phyloP scores from a whole-genome alignment of 495 filamentous ascomycete genomes.

The Schizothecium vesticola region DNA sequence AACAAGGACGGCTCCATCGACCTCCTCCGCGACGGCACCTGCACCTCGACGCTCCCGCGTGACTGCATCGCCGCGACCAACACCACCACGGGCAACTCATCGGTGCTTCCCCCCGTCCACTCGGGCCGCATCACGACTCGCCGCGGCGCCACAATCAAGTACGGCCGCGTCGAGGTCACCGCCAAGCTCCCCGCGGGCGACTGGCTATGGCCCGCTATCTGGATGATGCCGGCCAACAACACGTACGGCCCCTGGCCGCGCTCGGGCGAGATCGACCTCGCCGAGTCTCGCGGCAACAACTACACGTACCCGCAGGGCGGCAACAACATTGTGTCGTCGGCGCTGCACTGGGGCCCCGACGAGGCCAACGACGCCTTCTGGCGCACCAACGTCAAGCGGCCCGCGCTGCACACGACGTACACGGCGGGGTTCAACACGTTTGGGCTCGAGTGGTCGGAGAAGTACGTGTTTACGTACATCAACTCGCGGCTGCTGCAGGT shows the following conservation, averaged over 20 bases:
- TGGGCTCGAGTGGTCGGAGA: conserved; percentile 80
- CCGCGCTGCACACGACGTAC: conserved; percentile 72
- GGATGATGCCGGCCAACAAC: conserved; percentile 75
- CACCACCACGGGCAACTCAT: conserved; percentile 62
- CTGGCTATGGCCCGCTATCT: conserved; percentile 90
- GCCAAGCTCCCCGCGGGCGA: conserved; percentile 71
- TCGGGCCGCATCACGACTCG: conserved; percentile 74
- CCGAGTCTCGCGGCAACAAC: conserved; percentile 75
- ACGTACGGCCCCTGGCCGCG: conserved; percentile 72
- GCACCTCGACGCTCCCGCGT: conserved; percentile 50
- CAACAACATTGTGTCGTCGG: conserved; percentile 75
- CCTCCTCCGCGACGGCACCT: conserved; percentile 57
- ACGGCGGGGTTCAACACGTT: conserved; percentile 62
- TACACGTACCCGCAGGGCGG: conserved; percentile 67
- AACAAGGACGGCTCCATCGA: conserved; percentile 59
- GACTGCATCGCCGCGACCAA: conserved; percentile 59
- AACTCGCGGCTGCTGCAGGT: conserved; percentile 74
- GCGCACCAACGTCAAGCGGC: conserved; percentile 69
- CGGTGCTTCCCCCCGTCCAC: conserved; percentile 71
- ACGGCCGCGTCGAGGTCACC: conserved; percentile 73
- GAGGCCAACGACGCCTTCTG: conserved; percentile 61
- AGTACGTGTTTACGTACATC: conserved; percentile 84
- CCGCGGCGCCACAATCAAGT: conserved; percentile 64
- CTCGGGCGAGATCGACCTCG: conserved; percentile 84
- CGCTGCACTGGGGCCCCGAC: conserved; percentile 75